Base-by-base conservation (phyloP, 2,329 filamentous ascomycete species). In the Trichoderma aggressivum region DNA sequence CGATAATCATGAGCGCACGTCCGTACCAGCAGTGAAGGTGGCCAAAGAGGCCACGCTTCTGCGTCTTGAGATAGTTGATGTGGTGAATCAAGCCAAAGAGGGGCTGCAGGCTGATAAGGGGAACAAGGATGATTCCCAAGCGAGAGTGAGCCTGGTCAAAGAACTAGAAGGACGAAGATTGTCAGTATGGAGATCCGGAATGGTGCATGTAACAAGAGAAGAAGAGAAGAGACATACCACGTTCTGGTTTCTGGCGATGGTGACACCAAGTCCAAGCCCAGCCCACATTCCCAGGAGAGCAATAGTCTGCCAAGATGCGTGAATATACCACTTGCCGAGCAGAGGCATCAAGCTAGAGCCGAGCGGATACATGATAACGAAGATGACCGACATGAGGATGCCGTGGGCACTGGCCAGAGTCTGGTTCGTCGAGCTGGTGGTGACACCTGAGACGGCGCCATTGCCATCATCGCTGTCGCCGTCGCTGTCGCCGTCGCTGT, bases 1-100 rank as follows among this genome's bases (percentile, higher is more conserved):
- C 89, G 3, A 91, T 77, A 21, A 87, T 70, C 73, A 92, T 86
- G 56, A 91, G 78, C 1, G 81, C 75, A 21, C 89, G 85, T 14
- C 90, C 90, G 75, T 85, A 89, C 88, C 88, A 91, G 74, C 90
- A 86, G 76, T 92, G 90, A 1, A 82, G 76, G 74, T 90, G 80
- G 73, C 87, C 89, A 72, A 90, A 76, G 53, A 81, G 18, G 7
- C 85, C 85, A 43, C 89, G 87, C 30, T 75, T 58, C 66, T 83
- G 79, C 68, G 85, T 78, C 76, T 83, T 83, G 70, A 83, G 74
- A 78, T 83, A 91, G 76, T 87, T 79, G 36, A 77, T 75, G 78
- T 91, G 89, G 76, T 92, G 89, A 47, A 87, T 70, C 70, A 82
- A 82, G 58, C 90, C 89, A 12, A 90, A 81, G 65, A 86, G 75